Evolutionary conservation across 1,284 basidiomycete species (phyloP), one percentile per base, ranked within the genome.

Genomic region (Naganishia sp.): DNA sequence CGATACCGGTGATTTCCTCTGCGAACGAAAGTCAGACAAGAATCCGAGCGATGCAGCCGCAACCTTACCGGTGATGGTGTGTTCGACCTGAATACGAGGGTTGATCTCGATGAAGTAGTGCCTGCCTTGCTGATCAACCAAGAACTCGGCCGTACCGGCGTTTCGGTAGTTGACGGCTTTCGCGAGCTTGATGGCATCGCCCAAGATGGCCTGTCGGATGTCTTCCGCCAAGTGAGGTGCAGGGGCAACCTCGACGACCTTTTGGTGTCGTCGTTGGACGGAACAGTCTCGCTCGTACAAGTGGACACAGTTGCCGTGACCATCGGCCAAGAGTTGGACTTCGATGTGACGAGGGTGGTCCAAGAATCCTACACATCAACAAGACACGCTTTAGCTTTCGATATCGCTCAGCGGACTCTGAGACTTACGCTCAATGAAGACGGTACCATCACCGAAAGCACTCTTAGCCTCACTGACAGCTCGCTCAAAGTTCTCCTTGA

Each of bases 91-190:
- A 75, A 97, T 96, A 83, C 94, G 92, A 53, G 94, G 92, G 81
- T 95, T 96, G 75, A 94, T 97, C 81, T 99, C 95, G 77, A 99
- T 98, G 82, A 99, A 98, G 82, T 98, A 97, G 81, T 96, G 92
- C 71, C 94, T 86, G 75, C 90, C 91, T 84, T 90, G 87, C 79
- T 94, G 90, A 81, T 98, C 95, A 70, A 98, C 93, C 76, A 98
- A 84, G 84, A 96, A 95, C 81, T 97, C 94, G 54, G 92, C 94
- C 43, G 95, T 99, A 74, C 95, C 95, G 57, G 95, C 95, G 79
- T 97, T 97, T 72, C 92, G 86, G 81, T 99, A 99, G 21, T 88
- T 87, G 72, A 98, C 95, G 66, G 90, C 90, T 82, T 85, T 88
- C 63, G 94, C 94, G 67, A 98, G 84, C 82, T 90, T 96, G 82